Base-by-base conservation (phyloP, 2,329 filamentous ascomycete species). In the Fusarium devonianum region DNA sequence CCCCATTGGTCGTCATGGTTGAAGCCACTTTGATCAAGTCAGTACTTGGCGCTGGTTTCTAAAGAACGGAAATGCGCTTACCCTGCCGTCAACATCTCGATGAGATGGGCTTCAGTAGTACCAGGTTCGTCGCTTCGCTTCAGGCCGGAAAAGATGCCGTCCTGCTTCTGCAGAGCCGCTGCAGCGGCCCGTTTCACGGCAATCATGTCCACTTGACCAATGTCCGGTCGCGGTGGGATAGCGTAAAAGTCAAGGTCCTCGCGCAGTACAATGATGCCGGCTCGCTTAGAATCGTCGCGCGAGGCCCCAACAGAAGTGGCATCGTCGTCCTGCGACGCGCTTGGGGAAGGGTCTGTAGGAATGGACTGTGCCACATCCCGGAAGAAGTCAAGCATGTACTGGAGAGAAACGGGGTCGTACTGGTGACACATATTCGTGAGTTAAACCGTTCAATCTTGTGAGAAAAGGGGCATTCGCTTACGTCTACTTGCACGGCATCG, bases 371-470 rank as follows among this genome's bases (percentile, higher is more conserved):
- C 94, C 57, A 99, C 93, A 61, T 87, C 87, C 59, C 94, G 89
- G 79, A 99, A 99, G 75, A 99, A 99, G 67, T 97, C 93, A 59
- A 99, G 84, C 94, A 99, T 99, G 77, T 97, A 99, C 75, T 97
- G 92, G 45, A 99, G 84, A 36, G 93, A 97, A 42, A 87, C 87
- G 17, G 94, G 93, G 73, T 99, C 94, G 76, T 97, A 99, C 94
- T 99, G 76, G 64, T 26, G 33, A 16, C 29, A 22, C 17, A 23
- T 17, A n/a, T 38, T 41, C 21, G 45, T 57, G 21, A 59, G 51
- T 22, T 16, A 33, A 18, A 25, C 29, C 30, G 40, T 25, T n/a
- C 9, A 28, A 9, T 12, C n/a, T n/a, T n/a, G 29, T 30, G 23
- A 33, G 43, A 18, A 10, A 7, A 14, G 22, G 7, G 18, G 18